These are phyloP conservation scores for Sesbania bispinosa DNA, from an alignment of 306 rosid genomes.

Conservation along the genomic window DNA sequence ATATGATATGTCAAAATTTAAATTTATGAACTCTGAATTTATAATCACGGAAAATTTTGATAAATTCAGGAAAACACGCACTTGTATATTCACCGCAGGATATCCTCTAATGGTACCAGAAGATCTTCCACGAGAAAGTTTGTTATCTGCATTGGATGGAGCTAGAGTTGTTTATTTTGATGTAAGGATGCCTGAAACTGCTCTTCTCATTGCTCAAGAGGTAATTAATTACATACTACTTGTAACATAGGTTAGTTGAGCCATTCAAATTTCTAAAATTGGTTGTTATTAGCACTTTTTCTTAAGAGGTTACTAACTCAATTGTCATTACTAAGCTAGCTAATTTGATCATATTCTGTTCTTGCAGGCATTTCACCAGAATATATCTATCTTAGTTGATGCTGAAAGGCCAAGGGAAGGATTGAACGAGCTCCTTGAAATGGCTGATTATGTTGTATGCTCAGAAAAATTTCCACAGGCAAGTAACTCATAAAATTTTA, in stretches of 20 bases:
- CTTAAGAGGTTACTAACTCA: neutral
- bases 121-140: slow-evolving; percentile 50
- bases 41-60: too few species aligned
- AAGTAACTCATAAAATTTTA: slow-evolving; percentile 36
- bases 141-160: slow-evolving; percentile 70
- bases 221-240: slow-evolving; percentile 37
- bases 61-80: slow-evolving; percentile 93
- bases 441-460: slow-evolving; percentile 76
- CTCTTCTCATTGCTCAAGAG: slow-evolving; percentile 82
- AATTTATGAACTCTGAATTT: slow-evolving; percentile 19
- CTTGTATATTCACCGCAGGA: slow-evolving; percentile 80
- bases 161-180: slow-evolving; percentile 74
- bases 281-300: neutral
- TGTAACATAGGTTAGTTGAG: neutral
- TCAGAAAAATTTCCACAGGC: slow-evolving; percentile 80
- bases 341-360: slow-evolving; percentile 13
- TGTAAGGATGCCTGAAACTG: slow-evolving; percentile 64
- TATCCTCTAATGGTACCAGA: slow-evolving; percentile 73
- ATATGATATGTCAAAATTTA: too few species aligned
- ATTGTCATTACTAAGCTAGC: neutral
- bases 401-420: slow-evolving; percentile 89
- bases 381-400: slow-evolving; percentile 75
- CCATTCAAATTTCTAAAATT: slow-evolving; percentile 11
- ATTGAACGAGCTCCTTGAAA: slow-evolving; percentile 57
- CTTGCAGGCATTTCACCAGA: slow-evolving; percentile 60